Evolutionary conservation across 345 rosid species (phyloP).

Genomic region (Gossypium stocksii): DNA sequence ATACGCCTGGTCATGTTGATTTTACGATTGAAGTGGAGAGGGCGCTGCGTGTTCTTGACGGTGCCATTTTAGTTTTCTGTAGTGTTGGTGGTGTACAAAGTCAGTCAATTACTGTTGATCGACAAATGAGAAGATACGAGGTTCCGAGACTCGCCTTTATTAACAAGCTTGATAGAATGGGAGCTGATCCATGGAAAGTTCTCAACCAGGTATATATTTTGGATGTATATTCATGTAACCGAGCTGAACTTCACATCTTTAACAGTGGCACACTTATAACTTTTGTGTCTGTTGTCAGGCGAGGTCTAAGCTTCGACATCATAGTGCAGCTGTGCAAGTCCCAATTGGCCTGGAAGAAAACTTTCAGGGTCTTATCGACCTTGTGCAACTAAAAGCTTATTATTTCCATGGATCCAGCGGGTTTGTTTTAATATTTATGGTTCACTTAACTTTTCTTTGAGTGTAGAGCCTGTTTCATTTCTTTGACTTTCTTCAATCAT

Average conservation of each 20-base stretch:
- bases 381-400: constrained; percentile 63
- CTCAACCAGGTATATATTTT: constrained; percentile 66
- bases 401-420: constrained; percentile 86
- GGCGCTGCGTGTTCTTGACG: constrained; percentile 91
- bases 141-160: constrained; percentile 93
- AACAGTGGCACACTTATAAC: not conserved
- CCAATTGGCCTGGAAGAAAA: constrained; percentile 94
- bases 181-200: constrained; percentile 99
- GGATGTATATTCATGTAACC: not conserved
- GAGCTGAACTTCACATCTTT: not conserved
- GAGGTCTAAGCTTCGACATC: constrained; percentile 87
- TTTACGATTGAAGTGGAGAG: constrained; percentile 99
- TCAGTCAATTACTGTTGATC: constrained; percentile 96
- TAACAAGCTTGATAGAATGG: constrained; percentile 98
- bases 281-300: constrained; percentile 43
- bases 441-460: not conserved
- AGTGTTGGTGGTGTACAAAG: constrained; percentile 99
- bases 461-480: constrained; percentile 15
- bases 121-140: constrained; percentile 98
- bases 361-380: constrained; percentile 86
- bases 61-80: constrained; percentile 88
- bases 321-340: constrained; percentile 93
- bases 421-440: constrained; percentile 36
- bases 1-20: constrained; percentile 97
- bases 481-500: not conserved